Evolutionary conservation across 2,329 filamentous ascomycete genomes (phyloP), one percentile per base, ranked within the genome.

Genomic region (Alternaria solani): DNA sequence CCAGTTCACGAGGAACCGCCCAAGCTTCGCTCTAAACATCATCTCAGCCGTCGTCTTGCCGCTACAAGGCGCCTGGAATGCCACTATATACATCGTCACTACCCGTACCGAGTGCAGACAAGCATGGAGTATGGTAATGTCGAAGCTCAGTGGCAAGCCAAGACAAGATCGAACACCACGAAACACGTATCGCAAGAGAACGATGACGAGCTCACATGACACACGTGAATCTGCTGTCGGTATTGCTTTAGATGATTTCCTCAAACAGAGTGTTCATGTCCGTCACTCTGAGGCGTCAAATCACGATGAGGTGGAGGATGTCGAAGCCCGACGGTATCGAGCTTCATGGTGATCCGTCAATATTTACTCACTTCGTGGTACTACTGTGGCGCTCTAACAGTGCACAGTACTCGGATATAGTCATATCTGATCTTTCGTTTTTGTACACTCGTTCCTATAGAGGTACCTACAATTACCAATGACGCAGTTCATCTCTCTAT

Each of bases 61-160:
- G 0, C 83, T 93, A 0, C 92, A 96, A 74, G 92, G 92, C 0
- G 91, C 94, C 70, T 95, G 92, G 91, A 96, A 96, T 75, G 87
- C 89, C 18, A 77, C 91, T 59, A 92, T 96, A 66, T 96, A 95
- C 77, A 79, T 88, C 5, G 73, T 69, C 18, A 75, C 73, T 0
- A 73, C 72, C 0, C 73, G 72, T 62, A 39, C 61, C 0, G 75
- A 76, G 41, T 74, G 69, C 39, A 71, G 64, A 32, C 66, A 68
- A 16, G 71, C 70, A 5, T 61, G 62, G 9, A 49, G 47, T 14
- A 56, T 61, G 26, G 26, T 60, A 3, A 34, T 66, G 39, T 42
- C 51, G 4, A 62, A 53, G 32, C 2, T 71, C n/a, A 61, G 38
- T 8, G 63, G 64, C 23, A 51, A 46, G 28, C 28, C 43, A 47